Evolutionary conservation across 148 eudicot genomes (phyloP).

Genomic region (Oxyria digyna): DNA sequence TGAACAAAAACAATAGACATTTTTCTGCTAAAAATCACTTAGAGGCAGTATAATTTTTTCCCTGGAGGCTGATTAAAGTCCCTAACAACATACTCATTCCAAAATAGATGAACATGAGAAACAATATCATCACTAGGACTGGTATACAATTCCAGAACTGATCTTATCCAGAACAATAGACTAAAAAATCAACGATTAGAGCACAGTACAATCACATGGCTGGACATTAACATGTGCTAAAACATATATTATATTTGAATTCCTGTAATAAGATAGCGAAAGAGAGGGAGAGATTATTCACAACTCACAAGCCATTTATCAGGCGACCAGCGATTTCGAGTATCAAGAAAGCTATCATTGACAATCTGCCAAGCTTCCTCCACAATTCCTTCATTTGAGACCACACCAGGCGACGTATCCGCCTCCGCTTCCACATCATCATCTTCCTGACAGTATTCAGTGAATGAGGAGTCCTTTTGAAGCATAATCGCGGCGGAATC

Average conservation of each 20-base stretch:
- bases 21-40: not conserved
- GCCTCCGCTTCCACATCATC: conserved; percentile 22
- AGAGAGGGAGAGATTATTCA: conserved; percentile 14
- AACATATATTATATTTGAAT: too few relatives aligned
- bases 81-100: not conserved
- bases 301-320: conserved; percentile 66
- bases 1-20: not conserved
- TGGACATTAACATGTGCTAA: not conserved
- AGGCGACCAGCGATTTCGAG: conserved; percentile 64
- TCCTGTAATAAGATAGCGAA: not conserved
- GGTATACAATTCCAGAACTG: too few relatives aligned
- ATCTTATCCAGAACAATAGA: too few relatives aligned
- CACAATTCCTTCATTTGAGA: conserved; percentile 53
- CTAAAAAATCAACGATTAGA: too few relatives aligned
- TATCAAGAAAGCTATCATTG: conserved; percentile 48
- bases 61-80: too few relatives aligned
- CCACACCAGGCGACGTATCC: conserved; percentile 15
- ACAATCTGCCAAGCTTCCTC: conserved; percentile 97
- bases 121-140: not conserved
- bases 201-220: not conserved
- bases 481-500: conserved; percentile 2
- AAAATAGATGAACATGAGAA: not conserved
- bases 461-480: conserved; percentile 5
- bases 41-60: too few relatives aligned
- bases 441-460: conserved; percentile 28